phyloP scores from a whole-genome alignment of 2,329 filamentous ascomycete genomes.

The Pseudopyricularia javanii region DNA sequence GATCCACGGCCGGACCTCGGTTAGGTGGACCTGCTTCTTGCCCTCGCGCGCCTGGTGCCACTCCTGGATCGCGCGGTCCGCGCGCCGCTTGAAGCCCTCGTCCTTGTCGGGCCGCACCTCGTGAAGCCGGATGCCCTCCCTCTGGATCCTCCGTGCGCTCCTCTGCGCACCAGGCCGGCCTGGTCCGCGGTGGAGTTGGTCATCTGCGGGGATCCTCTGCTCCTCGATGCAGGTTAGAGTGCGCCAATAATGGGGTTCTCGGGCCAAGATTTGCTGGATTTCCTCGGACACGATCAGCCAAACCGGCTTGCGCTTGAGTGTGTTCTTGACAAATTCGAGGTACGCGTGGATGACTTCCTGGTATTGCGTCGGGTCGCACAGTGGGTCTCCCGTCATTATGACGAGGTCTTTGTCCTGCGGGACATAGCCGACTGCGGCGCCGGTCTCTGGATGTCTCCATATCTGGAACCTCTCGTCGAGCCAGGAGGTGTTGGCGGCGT shows the following conservation, averaged over 20 bases:
- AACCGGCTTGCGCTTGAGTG: slow-evolving; percentile 54
- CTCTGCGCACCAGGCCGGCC: slow-evolving; percentile 39
- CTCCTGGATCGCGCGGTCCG: slow-evolving; percentile 61
- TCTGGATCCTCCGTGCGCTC: slow-evolving; percentile 71
- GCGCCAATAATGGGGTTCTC: slow-evolving; percentile 66
- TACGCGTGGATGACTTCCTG: slow-evolving; percentile 61
- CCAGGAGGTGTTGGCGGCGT: slow-evolving; percentile 90
- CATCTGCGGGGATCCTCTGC: slow-evolving; percentile 72
- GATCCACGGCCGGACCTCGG: slow-evolving; percentile 80
- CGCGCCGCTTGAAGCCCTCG: slow-evolving; percentile 42
- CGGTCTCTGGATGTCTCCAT: slow-evolving; percentile 69
- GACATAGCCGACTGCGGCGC: slow-evolving; percentile 77
- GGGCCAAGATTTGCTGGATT: slow-evolving; percentile 67
- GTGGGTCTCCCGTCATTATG: slow-evolving; percentile 76
- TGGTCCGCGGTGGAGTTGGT: slow-evolving; percentile 49
- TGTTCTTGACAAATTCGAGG: slow-evolving; percentile 61
- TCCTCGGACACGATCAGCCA: slow-evolving; percentile 81
- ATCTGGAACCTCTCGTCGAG: slow-evolving; percentile 78
- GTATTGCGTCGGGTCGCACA: slow-evolving; percentile 72
- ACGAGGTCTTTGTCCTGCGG: slow-evolving; percentile 54
- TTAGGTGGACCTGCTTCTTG: slow-evolving; percentile 73
- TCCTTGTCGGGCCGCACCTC: slow-evolving; percentile 52
- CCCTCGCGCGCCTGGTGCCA: slow-evolving; percentile 76
- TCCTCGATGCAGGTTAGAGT: slow-evolving; percentile 81
- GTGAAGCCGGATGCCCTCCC: slow-evolving; percentile 70